A percentile compares a stretch with the other conserved stretches of the same genome.
Evolutionary conservation across 345 rosid genomes (phyloP).

Genomic region (Hirschfeldia incana): DNA sequence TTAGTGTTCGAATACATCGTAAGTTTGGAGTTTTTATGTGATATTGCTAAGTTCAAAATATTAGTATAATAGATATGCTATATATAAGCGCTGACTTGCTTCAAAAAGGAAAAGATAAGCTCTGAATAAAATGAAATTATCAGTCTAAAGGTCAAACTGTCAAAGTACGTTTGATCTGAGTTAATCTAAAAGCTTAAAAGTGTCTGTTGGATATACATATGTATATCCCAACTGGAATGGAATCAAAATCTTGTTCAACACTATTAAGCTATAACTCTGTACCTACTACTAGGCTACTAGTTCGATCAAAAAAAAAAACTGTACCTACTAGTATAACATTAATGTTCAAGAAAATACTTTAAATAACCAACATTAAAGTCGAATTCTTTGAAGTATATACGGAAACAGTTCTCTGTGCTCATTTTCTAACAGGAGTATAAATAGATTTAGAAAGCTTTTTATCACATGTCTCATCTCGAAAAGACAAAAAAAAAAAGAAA

Average conservation of each 20-base stretch:
- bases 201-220: background rate
- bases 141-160: too few species aligned
- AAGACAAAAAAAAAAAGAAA: slow-evolving; percentile 10
- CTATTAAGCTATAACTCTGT: background rate
- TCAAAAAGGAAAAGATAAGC: too few species aligned
- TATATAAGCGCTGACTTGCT: background rate
- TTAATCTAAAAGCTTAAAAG: background rate
- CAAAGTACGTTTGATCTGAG: too few species aligned
- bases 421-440: background rate
- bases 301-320: too few species aligned
- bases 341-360: background rate
- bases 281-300: too few species aligned
- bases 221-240: background rate
- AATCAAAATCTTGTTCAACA: background rate
- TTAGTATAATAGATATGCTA: too few species aligned
- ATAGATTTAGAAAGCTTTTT: background rate
- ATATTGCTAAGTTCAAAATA: background rate
- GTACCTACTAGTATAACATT: background rate
- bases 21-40: background rate
- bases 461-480: slow-evolving; percentile 25
- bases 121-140: too few species aligned
- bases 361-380: background rate
- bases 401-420: background rate
- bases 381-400: background rate
- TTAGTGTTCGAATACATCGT: background rate